phyloP scores from a whole-genome alignment of 441 rosid species.

The Eruca vesicaria region DNA sequence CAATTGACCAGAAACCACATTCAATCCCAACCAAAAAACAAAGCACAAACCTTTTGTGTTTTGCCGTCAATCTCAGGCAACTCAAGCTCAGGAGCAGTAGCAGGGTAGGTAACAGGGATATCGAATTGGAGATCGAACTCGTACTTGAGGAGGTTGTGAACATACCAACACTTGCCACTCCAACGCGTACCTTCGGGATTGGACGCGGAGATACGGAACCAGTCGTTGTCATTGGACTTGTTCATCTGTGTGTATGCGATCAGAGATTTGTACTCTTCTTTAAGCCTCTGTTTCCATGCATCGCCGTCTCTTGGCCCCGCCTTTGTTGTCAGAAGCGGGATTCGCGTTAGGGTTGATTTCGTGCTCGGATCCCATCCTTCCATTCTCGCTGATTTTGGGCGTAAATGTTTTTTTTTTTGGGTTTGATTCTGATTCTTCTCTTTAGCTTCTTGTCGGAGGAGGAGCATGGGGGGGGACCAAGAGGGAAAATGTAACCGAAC shows the following conservation, averaged over 20 bases:
- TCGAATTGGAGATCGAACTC: constrained; percentile 96
- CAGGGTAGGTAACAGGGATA: constrained; percentile 83
- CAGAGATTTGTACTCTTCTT: constrained; percentile 91
- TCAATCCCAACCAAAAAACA: neutral
- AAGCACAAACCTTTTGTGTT: constrained; percentile 67
- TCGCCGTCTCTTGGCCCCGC: constrained; percentile 93
- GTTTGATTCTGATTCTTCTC: neutral
- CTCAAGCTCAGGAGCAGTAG: constrained; percentile 93
- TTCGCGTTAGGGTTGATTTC: constrained; percentile 83
- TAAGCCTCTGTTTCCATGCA: constrained; percentile 88
- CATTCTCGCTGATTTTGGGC: constrained; percentile 38
- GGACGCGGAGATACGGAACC: constrained; percentile 93
- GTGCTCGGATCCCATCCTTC: constrained; percentile 97
- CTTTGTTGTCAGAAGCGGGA: constrained; percentile 73
- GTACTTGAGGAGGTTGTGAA: constrained; percentile 92
- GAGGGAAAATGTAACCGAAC: neutral
- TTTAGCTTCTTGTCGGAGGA: neutral
- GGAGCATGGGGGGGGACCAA: neutral
- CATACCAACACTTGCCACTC: constrained; percentile 98
- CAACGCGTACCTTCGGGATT: constrained; percentile 90
- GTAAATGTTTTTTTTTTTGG: neutral
- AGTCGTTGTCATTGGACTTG: constrained; percentile 96
- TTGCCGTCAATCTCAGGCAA: constrained; percentile 90
- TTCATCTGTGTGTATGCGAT: constrained; percentile 96
- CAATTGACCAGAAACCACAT: neutral